Evolutionary conservation across 441 rosid species (phyloP).

Genomic region (Populus trichocarpa): DNA sequence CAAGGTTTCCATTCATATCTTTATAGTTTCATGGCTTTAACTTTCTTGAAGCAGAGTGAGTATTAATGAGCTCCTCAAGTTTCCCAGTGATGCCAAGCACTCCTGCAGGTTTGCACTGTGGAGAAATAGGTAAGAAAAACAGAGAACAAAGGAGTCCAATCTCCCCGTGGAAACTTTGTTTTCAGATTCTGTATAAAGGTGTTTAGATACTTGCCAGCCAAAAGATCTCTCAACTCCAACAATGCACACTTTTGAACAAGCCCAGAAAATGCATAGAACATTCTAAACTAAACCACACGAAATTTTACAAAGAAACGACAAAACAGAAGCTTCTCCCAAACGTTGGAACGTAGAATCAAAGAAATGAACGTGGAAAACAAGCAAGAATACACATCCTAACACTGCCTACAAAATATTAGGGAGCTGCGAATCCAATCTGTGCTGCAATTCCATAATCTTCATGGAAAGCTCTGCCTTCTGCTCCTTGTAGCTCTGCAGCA

Average conservation of each 20-base stretch:
- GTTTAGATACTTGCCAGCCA: neutral
- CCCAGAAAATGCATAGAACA: constrained; percentile 6
- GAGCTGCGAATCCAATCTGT: constrained; percentile 84
- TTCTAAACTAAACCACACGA: constrained; percentile 2
- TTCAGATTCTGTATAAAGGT: neutral
- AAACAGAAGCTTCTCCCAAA: constrained; percentile 2
- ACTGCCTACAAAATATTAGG: constrained; percentile 81
- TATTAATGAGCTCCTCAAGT: too few species aligned
- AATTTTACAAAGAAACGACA: neutral
- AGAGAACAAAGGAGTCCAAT: neutral
- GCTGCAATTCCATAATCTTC: constrained; percentile 85
- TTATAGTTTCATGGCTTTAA: too few species aligned
- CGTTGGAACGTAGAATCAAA: neutral
- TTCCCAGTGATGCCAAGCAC: too few species aligned
- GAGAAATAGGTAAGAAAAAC: too few species aligned
- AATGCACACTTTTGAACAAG: constrained; percentile 8
- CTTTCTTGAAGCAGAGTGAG: too few species aligned
- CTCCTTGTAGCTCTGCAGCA: constrained; percentile 81
- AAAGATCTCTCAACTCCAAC: neutral
- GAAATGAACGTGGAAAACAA: constrained; percentile 14
- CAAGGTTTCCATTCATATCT: too few species aligned
- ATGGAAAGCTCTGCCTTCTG: constrained; percentile 79
- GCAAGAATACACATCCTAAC: constrained; percentile 50
- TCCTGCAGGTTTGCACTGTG: too few species aligned
- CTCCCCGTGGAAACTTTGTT: neutral